Percentiles rank a stretch among this genome's conserved stretches.
These are phyloP conservation scores for Podospora anserina DNA, from an alignment of 495 filamentous ascomycete species.

Conservation along the genomic window DNA sequence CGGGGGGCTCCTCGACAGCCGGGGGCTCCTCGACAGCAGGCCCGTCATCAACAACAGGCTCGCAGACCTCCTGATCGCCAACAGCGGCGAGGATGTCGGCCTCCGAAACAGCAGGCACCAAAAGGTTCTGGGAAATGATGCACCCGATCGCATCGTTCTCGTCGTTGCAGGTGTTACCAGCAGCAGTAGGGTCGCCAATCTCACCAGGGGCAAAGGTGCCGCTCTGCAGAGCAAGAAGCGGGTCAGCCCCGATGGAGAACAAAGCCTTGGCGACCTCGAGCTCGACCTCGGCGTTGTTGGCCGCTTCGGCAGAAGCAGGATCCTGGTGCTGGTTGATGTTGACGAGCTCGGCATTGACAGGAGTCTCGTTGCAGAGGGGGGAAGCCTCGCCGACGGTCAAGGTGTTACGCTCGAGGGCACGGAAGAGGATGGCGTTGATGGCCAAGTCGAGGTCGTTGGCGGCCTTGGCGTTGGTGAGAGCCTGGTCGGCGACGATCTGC, in stretches of 20 bases:
- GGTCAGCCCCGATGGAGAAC: slow-evolving; percentile 56
- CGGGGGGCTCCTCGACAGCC: background rate
- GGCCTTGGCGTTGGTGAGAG: slow-evolving; percentile 66
- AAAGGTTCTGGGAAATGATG: slow-evolving; percentile 59
- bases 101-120: slow-evolving; percentile 56
- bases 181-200: slow-evolving; percentile 54
- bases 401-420: slow-evolving; percentile 64
- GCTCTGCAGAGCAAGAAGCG: slow-evolving; percentile 51
- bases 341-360: slow-evolving; percentile 66
- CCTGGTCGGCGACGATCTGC: slow-evolving; percentile 64
- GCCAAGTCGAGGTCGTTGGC: slow-evolving; percentile 55
- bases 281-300: slow-evolving; percentile 54
- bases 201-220: slow-evolving; percentile 60
- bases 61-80: slow-evolving; percentile 29
- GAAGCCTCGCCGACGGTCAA: slow-evolving; percentile 53
- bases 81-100: slow-evolving; percentile 55
- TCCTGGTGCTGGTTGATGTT: slow-evolving; percentile 64
- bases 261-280: slow-evolving; percentile 55
- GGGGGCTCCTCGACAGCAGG: slow-evolving; percentile 34
- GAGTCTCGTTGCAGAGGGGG: slow-evolving; percentile 54
- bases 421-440: slow-evolving; percentile 58
- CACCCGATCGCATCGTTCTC: slow-evolving; percentile 54
- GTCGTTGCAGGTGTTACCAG: slow-evolving; percentile 57
- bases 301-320: slow-evolving; percentile 52
- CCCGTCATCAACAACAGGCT: slow-evolving; percentile 28